Conservation (phyloP, 352 stramenopile species). For the Aphanomyces stellatus region DNA sequence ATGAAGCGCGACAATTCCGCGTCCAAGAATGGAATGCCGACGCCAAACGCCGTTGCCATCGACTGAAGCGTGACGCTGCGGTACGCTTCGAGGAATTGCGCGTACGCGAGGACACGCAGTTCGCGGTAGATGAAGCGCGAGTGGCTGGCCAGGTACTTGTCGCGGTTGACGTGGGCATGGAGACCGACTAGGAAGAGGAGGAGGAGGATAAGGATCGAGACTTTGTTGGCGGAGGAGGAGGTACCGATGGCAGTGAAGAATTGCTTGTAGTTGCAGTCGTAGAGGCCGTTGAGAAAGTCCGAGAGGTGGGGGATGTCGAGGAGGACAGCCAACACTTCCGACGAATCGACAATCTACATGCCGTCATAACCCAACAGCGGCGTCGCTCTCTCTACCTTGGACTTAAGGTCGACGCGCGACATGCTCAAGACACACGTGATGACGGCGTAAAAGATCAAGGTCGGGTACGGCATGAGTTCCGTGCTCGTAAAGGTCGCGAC, state of each 20-base stretch:
- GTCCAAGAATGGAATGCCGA: slow-evolving; percentile 93
- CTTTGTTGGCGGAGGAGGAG: not conserved
- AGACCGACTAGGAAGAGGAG: slow-evolving; percentile 40
- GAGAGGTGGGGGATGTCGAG: slow-evolving; percentile 67
- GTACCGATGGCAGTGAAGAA: slow-evolving; percentile 90
- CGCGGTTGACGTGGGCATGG: slow-evolving; percentile 73
- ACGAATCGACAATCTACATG: slow-evolving; percentile 88
- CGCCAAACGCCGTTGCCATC: slow-evolving; percentile 96
- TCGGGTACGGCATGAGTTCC: slow-evolving; percentile 96
- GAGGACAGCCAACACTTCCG: slow-evolving; percentile 91
- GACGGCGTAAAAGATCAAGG: slow-evolving; percentile 97
- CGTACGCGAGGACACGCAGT: slow-evolving; percentile 95
- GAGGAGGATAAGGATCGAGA: not conserved
- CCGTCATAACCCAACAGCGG: not conserved
- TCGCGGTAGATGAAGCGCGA: slow-evolving; percentile 93
- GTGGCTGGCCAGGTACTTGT: slow-evolving; percentile 93
- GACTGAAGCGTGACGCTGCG: slow-evolving; percentile 92
- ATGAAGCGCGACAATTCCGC: slow-evolving; percentile 97
- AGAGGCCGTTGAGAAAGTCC: slow-evolving; percentile 91
- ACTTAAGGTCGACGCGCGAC: slow-evolving; percentile 92
- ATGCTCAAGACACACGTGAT: slow-evolving; percentile 93
- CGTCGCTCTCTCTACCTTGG: slow-evolving; percentile 61
- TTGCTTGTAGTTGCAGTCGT: slow-evolving; percentile 97
- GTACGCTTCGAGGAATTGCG: slow-evolving; percentile 98
- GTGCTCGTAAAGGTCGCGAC: slow-evolving; percentile 97